phyloP scores from a whole-genome alignment of 106 monocot genomes.

The Xerophyta viscosa region DNA sequence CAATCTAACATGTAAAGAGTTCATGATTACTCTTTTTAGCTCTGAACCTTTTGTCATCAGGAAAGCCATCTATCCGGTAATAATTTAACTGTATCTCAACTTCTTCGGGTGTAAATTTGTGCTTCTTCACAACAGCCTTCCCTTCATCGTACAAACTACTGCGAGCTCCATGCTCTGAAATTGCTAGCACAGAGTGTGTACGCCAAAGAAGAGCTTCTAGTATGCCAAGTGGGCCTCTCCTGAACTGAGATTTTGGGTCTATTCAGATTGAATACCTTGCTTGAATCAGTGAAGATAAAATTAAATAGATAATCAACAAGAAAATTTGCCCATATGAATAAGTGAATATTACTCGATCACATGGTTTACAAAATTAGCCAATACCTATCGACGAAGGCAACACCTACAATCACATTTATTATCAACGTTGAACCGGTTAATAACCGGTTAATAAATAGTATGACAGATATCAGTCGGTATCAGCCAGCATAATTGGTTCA shows the following conservation, averaged over 20 bases:
- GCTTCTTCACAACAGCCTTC: constrained; percentile 70
- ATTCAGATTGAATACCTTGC: constrained; percentile 94
- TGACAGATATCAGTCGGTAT: too few relatives aligned
- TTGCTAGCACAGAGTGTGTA: constrained; percentile 61
- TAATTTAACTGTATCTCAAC: constrained; percentile 65
- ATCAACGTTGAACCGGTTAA: too few relatives aligned
- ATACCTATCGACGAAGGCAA: too few relatives aligned
- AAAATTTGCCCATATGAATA: too few relatives aligned
- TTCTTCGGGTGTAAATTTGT: constrained; percentile 90
- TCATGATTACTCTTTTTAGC: constrained; percentile 97
- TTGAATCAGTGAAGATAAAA: too few relatives aligned
- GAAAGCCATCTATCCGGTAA: constrained; percentile 62
- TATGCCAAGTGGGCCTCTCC: constrained; percentile 85
- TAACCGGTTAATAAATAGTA: too few relatives aligned
- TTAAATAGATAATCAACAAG: too few relatives aligned
- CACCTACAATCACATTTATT: too few relatives aligned
- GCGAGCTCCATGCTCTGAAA: constrained; percentile 93
- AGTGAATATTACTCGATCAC: too few relatives aligned
- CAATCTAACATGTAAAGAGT: too few relatives aligned
- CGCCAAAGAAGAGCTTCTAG: constrained; percentile 93
- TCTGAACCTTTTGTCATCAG: constrained; percentile 51
- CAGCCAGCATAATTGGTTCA: too few relatives aligned
- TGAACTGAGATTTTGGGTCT: constrained; percentile 88
- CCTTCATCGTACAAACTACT: constrained; percentile 78
- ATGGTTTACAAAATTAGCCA: too few relatives aligned